Percentiles rank a stretch among this genome's conserved stretches.
phyloP scores from a whole-genome alignment of 768 basidiomycete species.

The Rhodotorula sphaerocarpa region DNA sequence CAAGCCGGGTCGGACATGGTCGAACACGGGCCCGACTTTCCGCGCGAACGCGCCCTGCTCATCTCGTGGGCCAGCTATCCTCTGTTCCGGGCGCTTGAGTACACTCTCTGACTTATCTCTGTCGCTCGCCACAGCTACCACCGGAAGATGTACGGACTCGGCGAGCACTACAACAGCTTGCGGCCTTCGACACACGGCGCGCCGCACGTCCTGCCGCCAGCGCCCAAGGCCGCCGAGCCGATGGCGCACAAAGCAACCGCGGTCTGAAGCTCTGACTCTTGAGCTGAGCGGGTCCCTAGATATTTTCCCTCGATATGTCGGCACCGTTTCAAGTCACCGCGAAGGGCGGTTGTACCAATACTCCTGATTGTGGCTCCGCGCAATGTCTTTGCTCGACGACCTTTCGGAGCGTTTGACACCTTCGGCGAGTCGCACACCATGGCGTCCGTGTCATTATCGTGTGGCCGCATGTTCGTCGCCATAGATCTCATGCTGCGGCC shows the following conservation, averaged over 20 bases:
- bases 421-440: no score
- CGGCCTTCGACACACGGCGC: slow-evolving; percentile 47
- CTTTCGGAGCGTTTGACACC: no score
- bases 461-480: no score
- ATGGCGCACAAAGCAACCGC: background rate
- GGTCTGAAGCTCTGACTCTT: no score
- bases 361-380: no score
- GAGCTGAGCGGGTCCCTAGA: no score
- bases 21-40: slow-evolving; percentile 62
- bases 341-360: no score
- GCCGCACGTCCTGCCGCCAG: slow-evolving; percentile 2
- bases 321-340: no score
- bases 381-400: no score
- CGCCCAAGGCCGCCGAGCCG: background rate
- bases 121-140: slow-evolving; percentile 81
- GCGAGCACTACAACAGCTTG: slow-evolving; percentile 91
- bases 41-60: slow-evolving; percentile 44
- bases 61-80: slow-evolving; percentile 39
- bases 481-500: no score
- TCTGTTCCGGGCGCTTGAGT: slow-evolving; percentile 23
- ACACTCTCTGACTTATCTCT: slow-evolving; percentile 41
- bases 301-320: no score
- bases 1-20: slow-evolving; percentile 72
- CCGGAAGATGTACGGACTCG: slow-evolving; percentile 84
- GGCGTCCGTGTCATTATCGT: no score